Base-by-base conservation (phyloP, 768 basidiomycete genomes). In the Chalciporus pseudorubinellus region DNA sequence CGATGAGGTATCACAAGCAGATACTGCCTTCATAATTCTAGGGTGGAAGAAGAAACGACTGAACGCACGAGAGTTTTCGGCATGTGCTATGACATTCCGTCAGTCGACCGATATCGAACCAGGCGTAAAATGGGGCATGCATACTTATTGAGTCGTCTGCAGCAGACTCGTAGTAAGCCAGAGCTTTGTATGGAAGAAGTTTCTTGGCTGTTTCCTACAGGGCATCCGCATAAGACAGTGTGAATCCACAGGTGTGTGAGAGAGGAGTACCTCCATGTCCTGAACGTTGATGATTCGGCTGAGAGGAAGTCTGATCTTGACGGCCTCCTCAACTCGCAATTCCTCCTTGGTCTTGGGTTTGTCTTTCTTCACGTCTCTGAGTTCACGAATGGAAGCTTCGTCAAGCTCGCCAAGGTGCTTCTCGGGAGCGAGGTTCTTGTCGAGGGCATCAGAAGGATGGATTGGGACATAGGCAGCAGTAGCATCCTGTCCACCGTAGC, bases 401-500 rank as follows among this genome's bases (percentile, higher is more conserved):
- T 82, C 78, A 24, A 95, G 72, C 3, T 74, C 62, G 1, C 92
- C 92, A 11, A 94, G 74, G 65, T 88, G 85, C 62, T 86, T 89
- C 22, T 85, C 82, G 14, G 73, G 69, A 10, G 84, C 78, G 18
- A 92, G 75, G 64, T 86, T 79, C 68, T 81, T 83, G 45, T 85
- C 79, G 43, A 95, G 79, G 18, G 89, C 84, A 57, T 89, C 86
- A 21, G 86, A 82, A 3, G 94, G 85, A 69, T 98, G 95, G 39
- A 97, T 90, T 6, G 89, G 87, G 54, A 87, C 79, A 63, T 85
- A 90, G 4, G 74, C 85, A 6, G 70, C 69, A 0, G 89, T 90
- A n/a, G 91, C 92, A 65, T 94, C 94, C 53, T 77, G 79, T 9
- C 95, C 95, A 9, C 82, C 93, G 60, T 92, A 89, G 61, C 82